phyloP scores from a whole-genome alignment of 2,329 filamentous ascomycete species.

The Bertia moriformis region DNA sequence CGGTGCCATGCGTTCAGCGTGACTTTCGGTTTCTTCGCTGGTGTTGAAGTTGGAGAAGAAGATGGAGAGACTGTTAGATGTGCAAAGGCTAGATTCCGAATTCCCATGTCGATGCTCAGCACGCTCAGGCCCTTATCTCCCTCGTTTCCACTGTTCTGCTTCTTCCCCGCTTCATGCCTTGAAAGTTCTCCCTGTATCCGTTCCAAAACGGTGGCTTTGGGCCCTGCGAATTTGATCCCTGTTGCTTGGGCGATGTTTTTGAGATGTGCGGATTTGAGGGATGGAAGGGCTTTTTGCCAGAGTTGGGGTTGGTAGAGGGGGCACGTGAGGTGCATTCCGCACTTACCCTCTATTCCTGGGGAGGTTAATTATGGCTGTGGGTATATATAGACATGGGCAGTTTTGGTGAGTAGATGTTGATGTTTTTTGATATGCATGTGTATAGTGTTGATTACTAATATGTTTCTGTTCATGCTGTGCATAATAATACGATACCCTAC shows the following conservation, averaged over 20 bases:
- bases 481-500: no score
- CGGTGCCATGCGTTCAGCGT: slow-evolving; percentile 23
- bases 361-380: neutral
- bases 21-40: neutral
- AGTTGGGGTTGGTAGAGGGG: no score
- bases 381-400: no score
- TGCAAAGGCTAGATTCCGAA: slow-evolving; percentile 67
- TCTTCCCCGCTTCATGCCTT: slow-evolving; percentile 6
- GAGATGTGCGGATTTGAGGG: slow-evolving; percentile 34
- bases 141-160: slow-evolving; percentile 3
- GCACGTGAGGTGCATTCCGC: no score
- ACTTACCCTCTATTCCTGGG: no score
- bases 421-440: no score
- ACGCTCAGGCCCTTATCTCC: slow-evolving; percentile 26
- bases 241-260: slow-evolving; percentile 44
- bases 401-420: no score
- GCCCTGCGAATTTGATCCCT: slow-evolving; percentile 42
- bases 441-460: no score
- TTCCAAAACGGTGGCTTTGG: slow-evolving; percentile 36
- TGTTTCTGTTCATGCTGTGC: no score
- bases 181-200: slow-evolving; percentile 27
- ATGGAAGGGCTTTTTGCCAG: no score
- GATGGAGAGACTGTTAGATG: slow-evolving; percentile 23
- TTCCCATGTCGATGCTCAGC: slow-evolving; percentile 72
- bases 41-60: neutral